These are phyloP conservation scores for Neopestalotiopsis rosae DNA, from an alignment of 2,329 filamentous ascomycete species.

Conservation along the genomic window DNA sequence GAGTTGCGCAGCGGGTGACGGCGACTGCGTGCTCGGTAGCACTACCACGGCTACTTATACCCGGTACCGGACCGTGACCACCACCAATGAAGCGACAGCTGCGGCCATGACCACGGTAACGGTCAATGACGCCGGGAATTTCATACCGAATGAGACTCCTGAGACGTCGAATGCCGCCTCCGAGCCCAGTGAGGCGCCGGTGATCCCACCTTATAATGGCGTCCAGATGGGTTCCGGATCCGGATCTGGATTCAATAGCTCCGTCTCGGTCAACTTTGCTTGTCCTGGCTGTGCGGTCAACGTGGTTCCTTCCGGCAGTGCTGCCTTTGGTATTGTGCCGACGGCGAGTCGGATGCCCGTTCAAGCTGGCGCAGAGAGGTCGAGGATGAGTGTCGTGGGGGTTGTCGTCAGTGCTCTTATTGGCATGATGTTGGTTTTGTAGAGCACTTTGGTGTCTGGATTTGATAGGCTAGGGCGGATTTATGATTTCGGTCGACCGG, in stretches of 20 bases:
- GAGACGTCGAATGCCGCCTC: background rate
- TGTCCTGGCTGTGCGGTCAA: background rate
- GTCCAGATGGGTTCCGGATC: background rate
- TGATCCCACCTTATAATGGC: background rate
- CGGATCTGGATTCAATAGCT: background rate
- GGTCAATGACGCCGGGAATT: background rate
- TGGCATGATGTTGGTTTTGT: background rate
- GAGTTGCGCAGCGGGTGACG: constrained; percentile 30
- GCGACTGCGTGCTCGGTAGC: constrained; percentile 2
- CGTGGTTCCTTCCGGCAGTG: background rate
- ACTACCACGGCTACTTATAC: background rate
- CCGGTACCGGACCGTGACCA: background rate
- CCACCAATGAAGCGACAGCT: background rate
- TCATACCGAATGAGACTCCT: background rate
- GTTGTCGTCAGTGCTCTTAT: background rate
- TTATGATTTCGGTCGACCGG: too few species aligned
- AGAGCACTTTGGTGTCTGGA: background rate
- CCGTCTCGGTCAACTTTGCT: background rate
- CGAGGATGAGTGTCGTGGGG: background rate
- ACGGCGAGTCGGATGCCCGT: constrained; percentile 5
- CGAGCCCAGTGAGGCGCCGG: background rate
- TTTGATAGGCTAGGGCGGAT: background rate
- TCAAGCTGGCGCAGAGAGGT: constrained; percentile 1
- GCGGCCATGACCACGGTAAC: background rate
- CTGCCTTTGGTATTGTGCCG: background rate